Conservation (phyloP, 1,139 yeast species). For the Kodamaea alishanica region DNA sequence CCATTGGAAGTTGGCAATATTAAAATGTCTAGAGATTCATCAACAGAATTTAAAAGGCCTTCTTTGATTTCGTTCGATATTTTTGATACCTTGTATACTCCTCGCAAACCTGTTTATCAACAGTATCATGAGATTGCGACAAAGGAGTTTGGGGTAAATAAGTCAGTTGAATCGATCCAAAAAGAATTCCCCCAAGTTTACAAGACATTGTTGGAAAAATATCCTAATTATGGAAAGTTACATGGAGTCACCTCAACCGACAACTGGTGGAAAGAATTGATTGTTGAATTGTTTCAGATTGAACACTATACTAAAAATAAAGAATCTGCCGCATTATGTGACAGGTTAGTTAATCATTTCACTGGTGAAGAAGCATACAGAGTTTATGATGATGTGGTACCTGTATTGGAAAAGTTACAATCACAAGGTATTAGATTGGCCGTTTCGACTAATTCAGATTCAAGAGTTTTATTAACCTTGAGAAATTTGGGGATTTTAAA, state of each 20-base stretch:
- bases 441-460: constrained; percentile 61
- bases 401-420: constrained; percentile 37
- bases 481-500: constrained; percentile 40
- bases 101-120: constrained; percentile 48
- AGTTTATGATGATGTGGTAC: constrained; percentile 52
- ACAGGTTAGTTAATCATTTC: constrained; percentile 45
- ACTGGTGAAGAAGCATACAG: constrained; percentile 49
- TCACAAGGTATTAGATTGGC: constrained; percentile 35
- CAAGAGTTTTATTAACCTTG: constrained; percentile 42
- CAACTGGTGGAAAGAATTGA: constrained; percentile 60
- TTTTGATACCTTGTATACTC: constrained; percentile 61
- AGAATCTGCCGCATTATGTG: constrained; percentile 25
- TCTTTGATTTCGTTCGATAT: constrained; percentile 61
- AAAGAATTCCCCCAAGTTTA: constrained; percentile 29
- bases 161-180: constrained; percentile 26
- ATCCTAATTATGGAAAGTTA: constrained; percentile 61
- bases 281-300: constrained; percentile 39
- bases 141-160: constrained; percentile 39
- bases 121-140: constrained; percentile 50
- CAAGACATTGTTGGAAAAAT: constrained; percentile 23
- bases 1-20: constrained; percentile 27
- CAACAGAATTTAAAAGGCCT: constrained; percentile 37
- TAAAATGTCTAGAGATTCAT: constrained; percentile 29
- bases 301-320: constrained; percentile 19
- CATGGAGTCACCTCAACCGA: constrained; percentile 25